Percentiles rank a stretch among this genome's conserved stretches.
These are phyloP conservation scores for Saccharomyces hybrid DNA, from an alignment of 1,139 yeast genomes.

Conservation along the genomic window DNA sequence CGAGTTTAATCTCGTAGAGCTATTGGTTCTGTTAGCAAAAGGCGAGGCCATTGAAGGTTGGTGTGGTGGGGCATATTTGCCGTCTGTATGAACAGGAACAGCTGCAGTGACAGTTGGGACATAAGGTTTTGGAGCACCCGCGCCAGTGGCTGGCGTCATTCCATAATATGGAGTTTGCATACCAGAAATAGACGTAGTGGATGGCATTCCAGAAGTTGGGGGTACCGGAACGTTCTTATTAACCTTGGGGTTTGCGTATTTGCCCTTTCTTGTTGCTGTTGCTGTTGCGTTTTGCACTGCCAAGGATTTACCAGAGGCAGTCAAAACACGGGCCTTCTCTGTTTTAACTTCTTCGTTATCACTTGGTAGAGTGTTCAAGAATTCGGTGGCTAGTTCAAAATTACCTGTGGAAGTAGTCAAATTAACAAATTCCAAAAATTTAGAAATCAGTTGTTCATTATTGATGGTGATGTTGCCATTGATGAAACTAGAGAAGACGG, in stretches of 20 bases:
- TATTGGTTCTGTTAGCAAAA: background rate
- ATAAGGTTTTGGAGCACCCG: conserved; percentile 23
- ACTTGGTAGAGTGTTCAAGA: conserved; percentile 66
- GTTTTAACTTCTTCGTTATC: conserved; percentile 48
- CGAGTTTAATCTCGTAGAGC: conserved; percentile 2
- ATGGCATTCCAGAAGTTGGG: background rate
- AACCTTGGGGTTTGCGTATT: conserved; percentile 14
- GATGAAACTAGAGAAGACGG: conserved; percentile 59
- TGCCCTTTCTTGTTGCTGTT: conserved; percentile 8
- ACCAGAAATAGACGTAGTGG: conserved; percentile 1
- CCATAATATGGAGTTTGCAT: background rate
- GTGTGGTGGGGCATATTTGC: conserved; percentile 7
- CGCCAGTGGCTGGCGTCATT: background rate
- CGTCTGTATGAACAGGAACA: conserved; percentile 1
- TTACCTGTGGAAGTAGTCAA: conserved; percentile 78
- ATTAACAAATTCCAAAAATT: conserved; percentile 61
- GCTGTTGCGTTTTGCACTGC: background rate
- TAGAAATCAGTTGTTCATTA: conserved; percentile 33
- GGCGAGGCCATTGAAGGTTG: conserved; percentile 22
- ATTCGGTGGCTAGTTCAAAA: conserved; percentile 68
- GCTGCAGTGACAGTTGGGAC: conserved; percentile 19
- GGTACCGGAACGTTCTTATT: background rate
- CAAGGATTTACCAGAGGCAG: conserved; percentile 41
- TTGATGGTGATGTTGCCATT: conserved; percentile 36
- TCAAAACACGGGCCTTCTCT: conserved; percentile 72